These are phyloP conservation scores for Ogataea ramenticola DNA, from an alignment of 805 yeast genomes.

Conservation along the genomic window DNA sequence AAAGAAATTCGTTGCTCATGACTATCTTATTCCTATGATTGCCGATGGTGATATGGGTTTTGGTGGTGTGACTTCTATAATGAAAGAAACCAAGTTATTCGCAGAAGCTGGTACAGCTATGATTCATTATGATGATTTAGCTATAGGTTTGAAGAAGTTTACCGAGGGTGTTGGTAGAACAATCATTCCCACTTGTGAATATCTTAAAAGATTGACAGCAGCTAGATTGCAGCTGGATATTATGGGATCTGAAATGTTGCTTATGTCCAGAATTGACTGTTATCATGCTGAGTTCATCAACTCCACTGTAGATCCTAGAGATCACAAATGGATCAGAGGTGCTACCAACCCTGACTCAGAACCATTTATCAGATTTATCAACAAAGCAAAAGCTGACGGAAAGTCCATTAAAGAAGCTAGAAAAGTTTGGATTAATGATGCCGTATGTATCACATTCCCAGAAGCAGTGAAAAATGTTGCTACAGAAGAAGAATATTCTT, in stretches of 20 bases:
- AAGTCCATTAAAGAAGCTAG: constrained; percentile 29
- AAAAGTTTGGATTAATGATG: constrained; percentile 36
- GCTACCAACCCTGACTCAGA: constrained; percentile 25
- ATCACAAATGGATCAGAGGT: constrained; percentile 51
- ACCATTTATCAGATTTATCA: constrained; percentile 39
- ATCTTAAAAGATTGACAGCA: constrained; percentile 45
- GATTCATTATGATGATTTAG: constrained; percentile 58
- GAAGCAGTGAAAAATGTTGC: constrained; percentile 37
- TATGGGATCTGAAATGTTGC: constrained; percentile 49
- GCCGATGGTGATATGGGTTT: constrained; percentile 68
- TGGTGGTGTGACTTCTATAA: constrained; percentile 54
- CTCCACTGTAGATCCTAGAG: constrained; percentile 46
- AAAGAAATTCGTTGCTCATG: constrained; percentile 23
- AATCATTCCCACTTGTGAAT: constrained; percentile 52
- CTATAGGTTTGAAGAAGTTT: constrained; percentile 61
- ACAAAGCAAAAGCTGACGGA: constrained; percentile 35
- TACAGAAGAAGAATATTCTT: constrained; percentile 16
- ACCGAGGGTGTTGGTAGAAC: constrained; percentile 60
- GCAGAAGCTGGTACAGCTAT: constrained; percentile 65
- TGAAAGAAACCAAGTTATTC: constrained; percentile 58
- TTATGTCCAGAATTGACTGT: constrained; percentile 58
- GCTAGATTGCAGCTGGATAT: constrained; percentile 60
- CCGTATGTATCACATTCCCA: constrained; percentile 37
- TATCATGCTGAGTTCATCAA: constrained; percentile 46
- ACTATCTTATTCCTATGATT: constrained; percentile 53